phyloP scores from a whole-genome alignment of 2,329 filamentous ascomycete genomes.

The Aspergillus piperis region DNA sequence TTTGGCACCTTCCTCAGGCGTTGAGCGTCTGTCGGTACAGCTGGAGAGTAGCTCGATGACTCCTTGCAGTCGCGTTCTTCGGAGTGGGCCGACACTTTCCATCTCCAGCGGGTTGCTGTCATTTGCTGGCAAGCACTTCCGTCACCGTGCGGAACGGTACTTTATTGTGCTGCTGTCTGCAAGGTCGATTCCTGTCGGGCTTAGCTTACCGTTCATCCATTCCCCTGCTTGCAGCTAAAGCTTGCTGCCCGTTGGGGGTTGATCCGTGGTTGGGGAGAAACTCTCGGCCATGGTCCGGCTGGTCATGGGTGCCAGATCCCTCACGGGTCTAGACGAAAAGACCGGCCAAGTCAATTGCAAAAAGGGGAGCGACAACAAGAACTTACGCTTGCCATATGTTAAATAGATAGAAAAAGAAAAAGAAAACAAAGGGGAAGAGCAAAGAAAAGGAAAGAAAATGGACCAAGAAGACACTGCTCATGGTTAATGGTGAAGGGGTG shows the following conservation, averaged over 20 bases:
- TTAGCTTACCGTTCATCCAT: background rate
- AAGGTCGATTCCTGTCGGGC: background rate
- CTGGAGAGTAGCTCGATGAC: background rate
- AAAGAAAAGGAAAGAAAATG: background rate
- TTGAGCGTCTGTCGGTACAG: no score
- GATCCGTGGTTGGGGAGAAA: background rate
- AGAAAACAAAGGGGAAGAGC: no score
- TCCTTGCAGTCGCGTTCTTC: background rate
- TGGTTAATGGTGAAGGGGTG: background rate
- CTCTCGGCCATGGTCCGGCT: background rate
- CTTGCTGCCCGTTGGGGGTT: background rate
- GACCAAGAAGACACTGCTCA: background rate
- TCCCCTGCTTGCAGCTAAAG: background rate
- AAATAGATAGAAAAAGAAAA: no score
- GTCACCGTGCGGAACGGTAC: slow-evolving; percentile 14
- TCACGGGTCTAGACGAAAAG: no score
- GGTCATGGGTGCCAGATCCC: background rate
- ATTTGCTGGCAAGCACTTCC: slow-evolving; percentile 21
- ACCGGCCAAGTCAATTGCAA: no score
- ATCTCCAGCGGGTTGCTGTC: background rate
- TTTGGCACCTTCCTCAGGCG: no score
- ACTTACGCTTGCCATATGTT: no score
- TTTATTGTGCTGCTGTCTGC: slow-evolving; percentile 3
- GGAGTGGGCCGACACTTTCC: slow-evolving; percentile 6
- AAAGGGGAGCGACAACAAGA: background rate